phyloP scores from a whole-genome alignment of 257 asterid species.

The Solanum sejunctum region DNA sequence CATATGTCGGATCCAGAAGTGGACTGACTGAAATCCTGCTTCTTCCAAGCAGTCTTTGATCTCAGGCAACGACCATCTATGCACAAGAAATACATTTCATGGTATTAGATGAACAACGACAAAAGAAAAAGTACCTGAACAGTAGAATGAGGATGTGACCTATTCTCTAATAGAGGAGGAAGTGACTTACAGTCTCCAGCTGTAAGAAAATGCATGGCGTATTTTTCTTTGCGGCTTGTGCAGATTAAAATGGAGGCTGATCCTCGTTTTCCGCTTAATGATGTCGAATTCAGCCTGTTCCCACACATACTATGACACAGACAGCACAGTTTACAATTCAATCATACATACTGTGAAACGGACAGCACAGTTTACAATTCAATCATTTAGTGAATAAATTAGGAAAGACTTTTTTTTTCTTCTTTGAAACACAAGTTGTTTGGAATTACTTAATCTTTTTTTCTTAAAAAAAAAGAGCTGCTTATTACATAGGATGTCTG shows the following conservation, averaged over 20 bases:
- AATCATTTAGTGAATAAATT: background rate
- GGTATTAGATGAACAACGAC: background rate
- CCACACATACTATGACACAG: constrained; percentile 60
- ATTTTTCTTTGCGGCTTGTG: constrained; percentile 60
- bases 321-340: background rate
- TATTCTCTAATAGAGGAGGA: background rate
- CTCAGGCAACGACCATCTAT: constrained; percentile 95
- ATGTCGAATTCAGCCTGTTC: constrained; percentile 94
- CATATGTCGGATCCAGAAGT: constrained; percentile 83
- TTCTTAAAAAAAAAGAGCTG: background rate
- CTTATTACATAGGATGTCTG: background rate
- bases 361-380: background rate
- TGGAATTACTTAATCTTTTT: background rate
- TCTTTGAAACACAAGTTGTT: background rate
- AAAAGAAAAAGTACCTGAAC: background rate
- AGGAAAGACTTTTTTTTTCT: background rate
- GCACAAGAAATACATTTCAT: background rate
- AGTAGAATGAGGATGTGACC: background rate
- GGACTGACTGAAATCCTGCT: constrained; percentile 74
- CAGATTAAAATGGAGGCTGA: constrained; percentile 90
- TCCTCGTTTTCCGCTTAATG: constrained; percentile 82
- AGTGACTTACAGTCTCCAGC: constrained; percentile 95
- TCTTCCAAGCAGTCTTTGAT: constrained; percentile 85
- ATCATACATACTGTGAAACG: constrained; percentile 50
- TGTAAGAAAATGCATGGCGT: constrained; percentile 87